Conservation (phyloP, 805 yeast species). For the Jamesozyma lodderae region DNA sequence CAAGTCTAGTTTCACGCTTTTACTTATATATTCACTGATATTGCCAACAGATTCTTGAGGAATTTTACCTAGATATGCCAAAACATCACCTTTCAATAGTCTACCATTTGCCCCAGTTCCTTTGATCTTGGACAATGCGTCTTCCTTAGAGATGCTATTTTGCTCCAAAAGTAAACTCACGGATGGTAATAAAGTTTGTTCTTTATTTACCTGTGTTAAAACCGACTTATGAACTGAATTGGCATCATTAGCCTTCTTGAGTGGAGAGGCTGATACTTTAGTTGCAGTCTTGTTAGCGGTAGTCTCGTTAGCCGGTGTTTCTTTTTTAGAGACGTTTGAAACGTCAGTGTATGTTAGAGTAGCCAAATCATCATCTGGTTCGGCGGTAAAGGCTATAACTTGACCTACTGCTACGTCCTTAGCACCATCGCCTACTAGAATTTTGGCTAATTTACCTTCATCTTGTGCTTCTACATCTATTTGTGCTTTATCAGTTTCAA, state of each 20-base stretch:
- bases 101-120: conserved; percentile 90
- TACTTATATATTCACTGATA: conserved; percentile 48
- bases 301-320: conserved; percentile 2
- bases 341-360: conserved; percentile 47
- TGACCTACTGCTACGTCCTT: conserved; percentile 76
- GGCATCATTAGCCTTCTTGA: neutral
- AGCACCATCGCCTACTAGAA: conserved; percentile 59
- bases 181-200: conserved; percentile 68
- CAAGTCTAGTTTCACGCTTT: conserved; percentile 58
- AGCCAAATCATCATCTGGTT: conserved; percentile 72
- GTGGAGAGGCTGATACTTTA: too few species aligned
- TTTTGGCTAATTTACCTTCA: conserved; percentile 82
- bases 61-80: conserved; percentile 72
- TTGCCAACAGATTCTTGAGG: conserved; percentile 43
- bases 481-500: conserved; percentile 81
- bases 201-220: conserved; percentile 45
- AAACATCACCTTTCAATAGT: conserved; percentile 81
- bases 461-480: conserved; percentile 85
- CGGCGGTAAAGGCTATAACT: conserved; percentile 85
- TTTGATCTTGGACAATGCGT: conserved; percentile 60
- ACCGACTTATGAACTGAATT: conserved; percentile 6
- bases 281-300: neutral
- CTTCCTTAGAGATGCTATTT: conserved; percentile 55
- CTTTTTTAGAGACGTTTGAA: conserved; percentile 14
- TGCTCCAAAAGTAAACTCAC: conserved; percentile 57